These are phyloP conservation scores for Tremella fuciformis DNA, from an alignment of 768 basidiomycete genomes.

Conservation along the genomic window DNA sequence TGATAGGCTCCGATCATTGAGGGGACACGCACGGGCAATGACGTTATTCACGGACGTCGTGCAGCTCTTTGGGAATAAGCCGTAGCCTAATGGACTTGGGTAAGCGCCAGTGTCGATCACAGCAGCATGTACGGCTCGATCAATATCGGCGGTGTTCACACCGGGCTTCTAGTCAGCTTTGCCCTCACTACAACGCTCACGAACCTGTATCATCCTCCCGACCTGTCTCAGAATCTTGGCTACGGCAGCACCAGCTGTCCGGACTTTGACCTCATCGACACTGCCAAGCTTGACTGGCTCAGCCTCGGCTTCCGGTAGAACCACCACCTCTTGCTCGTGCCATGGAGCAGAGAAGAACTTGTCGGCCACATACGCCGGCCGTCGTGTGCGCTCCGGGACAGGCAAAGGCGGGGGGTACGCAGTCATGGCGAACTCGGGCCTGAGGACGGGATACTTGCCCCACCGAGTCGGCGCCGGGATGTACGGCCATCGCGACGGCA, in stretches of 20 bases:
- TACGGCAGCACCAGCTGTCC: conserved; percentile 62
- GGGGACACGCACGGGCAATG: conserved; percentile 56
- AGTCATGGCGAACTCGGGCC: conserved; percentile 23
- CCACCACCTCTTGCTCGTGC: conserved; percentile 26
- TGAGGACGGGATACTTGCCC: conserved; percentile 31
- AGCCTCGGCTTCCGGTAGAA: conserved; percentile 39
- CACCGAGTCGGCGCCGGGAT: conserved; percentile 22
- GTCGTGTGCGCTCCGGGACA: conserved; percentile 61
- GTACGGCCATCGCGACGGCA: conserved; percentile 1
- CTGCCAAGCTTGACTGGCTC: conserved; percentile 58
- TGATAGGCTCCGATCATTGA: background rate
- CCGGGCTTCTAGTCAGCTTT: conserved; percentile 40
- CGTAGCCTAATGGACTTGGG: conserved; percentile 78
- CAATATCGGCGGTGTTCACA: conserved; percentile 70
- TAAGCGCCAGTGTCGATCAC: conserved; percentile 71
- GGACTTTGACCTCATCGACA: conserved; percentile 58
- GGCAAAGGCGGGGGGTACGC: conserved; percentile 31
- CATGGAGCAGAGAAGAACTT: conserved; percentile 44
- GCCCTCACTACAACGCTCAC: conserved; percentile 2
- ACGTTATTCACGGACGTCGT: conserved; percentile 89
- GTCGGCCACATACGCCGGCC: conserved; percentile 60
- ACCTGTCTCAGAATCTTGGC: conserved; percentile 61
- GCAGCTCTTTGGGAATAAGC: conserved; percentile 71
- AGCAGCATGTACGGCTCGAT: conserved; percentile 67
- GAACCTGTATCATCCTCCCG: conserved; percentile 57